phyloP scores from a whole-genome alignment of 208 protist genomes.

The Wallacemonas sp. region DNA sequence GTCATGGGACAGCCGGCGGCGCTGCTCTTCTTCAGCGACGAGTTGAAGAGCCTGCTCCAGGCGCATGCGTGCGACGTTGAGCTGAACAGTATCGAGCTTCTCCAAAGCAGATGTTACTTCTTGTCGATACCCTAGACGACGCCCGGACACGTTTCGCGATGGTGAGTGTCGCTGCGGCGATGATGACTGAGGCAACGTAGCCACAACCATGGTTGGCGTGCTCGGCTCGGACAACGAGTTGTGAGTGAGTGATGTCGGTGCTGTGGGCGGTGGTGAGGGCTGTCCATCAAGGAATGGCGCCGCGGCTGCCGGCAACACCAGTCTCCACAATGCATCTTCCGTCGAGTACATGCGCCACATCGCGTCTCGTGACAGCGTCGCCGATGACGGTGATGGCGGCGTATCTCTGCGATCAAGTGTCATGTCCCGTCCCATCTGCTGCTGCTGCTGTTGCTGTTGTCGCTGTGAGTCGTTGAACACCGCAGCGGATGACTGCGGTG shows the following conservation, averaged over 20 bases:
- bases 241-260: neutral
- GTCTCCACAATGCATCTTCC: conserved; percentile 1
- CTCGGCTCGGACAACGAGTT: neutral
- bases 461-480: too few relatives aligned
- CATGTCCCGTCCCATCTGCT: too few relatives aligned
- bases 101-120: conserved; percentile 25
- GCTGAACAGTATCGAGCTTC: conserved; percentile 25
- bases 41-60: conserved; percentile 28
- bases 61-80: conserved; percentile 33
- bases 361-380: neutral
- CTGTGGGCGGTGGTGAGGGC: neutral
- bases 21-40: conserved; percentile 12
- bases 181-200: too few relatives aligned
- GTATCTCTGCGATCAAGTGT: neutral
- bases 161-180: neutral
- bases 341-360: conserved; percentile 1
- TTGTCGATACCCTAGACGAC: conserved; percentile 17
- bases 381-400: neutral
- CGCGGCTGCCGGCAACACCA: neutral
- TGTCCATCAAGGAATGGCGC: neutral
- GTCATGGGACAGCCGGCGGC: conserved; percentile 4
- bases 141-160: neutral
- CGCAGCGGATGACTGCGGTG: too few relatives aligned
- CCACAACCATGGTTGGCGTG: too few relatives aligned
- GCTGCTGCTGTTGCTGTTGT: too few relatives aligned